Evolutionary conservation across 345 rosid species (phyloP).

Genomic region (Populus nigra): DNA sequence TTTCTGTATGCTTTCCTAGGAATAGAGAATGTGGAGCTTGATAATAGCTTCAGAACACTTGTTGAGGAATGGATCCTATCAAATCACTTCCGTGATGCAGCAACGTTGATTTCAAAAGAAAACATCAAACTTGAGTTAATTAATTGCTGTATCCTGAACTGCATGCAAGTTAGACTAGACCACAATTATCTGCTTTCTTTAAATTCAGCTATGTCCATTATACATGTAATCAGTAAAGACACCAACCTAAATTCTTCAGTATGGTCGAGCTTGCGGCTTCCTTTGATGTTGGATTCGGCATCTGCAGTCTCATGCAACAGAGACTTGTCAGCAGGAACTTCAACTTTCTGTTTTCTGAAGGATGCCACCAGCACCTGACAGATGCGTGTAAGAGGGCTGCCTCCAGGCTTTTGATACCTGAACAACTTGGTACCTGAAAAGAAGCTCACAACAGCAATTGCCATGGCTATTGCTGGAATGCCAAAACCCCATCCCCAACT

Average conservation of each 20-base stretch:
- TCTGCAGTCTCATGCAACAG: conserved; percentile 37
- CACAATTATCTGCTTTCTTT: background rate
- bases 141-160: too few relatives aligned
- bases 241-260: conserved; percentile 32
- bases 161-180: background rate
- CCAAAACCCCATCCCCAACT: conserved; percentile 62
- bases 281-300: conserved; percentile 29
- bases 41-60: background rate
- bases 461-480: conserved; percentile 55
- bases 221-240: background rate
- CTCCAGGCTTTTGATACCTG: conserved; percentile 48
- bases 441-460: conserved; percentile 45
- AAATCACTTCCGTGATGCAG: background rate
- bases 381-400: conserved; percentile 49
- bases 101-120: background rate
- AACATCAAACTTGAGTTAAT: too few relatives aligned
- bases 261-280: conserved; percentile 51
- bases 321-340: conserved; percentile 29
- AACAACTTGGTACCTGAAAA: conserved; percentile 44
- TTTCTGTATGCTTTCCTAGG: background rate
- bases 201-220: background rate
- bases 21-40: background rate
- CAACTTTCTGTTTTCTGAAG: conserved; percentile 25
- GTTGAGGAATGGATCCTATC: background rate
- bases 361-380: conserved; percentile 49